phyloP scores from a whole-genome alignment of 345 rosid species.

The Draba incana region DNA sequence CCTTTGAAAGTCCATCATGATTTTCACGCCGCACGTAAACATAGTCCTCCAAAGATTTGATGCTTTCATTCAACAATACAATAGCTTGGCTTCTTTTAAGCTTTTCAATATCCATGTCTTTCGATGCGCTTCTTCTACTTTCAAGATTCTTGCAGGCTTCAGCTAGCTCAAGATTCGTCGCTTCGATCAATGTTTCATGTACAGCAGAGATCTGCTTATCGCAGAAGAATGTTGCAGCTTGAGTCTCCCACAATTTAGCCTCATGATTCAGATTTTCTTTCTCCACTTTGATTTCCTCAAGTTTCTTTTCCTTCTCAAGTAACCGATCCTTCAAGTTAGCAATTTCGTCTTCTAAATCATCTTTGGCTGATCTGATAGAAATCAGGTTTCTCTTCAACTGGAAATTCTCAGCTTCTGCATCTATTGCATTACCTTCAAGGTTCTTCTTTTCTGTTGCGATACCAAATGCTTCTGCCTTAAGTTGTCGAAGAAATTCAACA shows the following conservation, averaged over 20 bases:
- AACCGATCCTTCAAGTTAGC: constrained; percentile 45
- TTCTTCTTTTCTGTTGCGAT: constrained; percentile 51
- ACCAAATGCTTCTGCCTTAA: constrained; percentile 57
- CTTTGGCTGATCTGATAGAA: constrained; percentile 43
- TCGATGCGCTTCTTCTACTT: constrained; percentile 43
- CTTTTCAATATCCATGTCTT: constrained; percentile 47
- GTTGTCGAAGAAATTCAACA: constrained; percentile 60
- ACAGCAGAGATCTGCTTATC: constrained; percentile 54
- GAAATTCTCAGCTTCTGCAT: constrained; percentile 43
- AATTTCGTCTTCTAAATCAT: constrained; percentile 48
- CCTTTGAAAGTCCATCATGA: constrained; percentile 49
- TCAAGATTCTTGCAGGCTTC: constrained; percentile 50
- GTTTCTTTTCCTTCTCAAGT: constrained; percentile 50
- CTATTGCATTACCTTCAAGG: constrained; percentile 24
- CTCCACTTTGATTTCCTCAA: constrained; percentile 49
- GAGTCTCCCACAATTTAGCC: constrained; percentile 59
- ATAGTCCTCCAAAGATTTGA: constrained; percentile 67
- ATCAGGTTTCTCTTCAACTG: constrained; percentile 47
- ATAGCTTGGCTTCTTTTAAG: constrained; percentile 61
- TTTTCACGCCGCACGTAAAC: constrained; percentile 40
- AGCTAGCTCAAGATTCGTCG: constrained; percentile 55
- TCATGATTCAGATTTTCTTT: constrained; percentile 54
- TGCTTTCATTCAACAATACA: constrained; percentile 54
- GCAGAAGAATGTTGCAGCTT: constrained; percentile 53
- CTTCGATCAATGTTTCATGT: constrained; percentile 59